Base-by-base conservation (phyloP, 495 filamentous ascomycete genomes). In the Trichoderma erinaceum region DNA sequence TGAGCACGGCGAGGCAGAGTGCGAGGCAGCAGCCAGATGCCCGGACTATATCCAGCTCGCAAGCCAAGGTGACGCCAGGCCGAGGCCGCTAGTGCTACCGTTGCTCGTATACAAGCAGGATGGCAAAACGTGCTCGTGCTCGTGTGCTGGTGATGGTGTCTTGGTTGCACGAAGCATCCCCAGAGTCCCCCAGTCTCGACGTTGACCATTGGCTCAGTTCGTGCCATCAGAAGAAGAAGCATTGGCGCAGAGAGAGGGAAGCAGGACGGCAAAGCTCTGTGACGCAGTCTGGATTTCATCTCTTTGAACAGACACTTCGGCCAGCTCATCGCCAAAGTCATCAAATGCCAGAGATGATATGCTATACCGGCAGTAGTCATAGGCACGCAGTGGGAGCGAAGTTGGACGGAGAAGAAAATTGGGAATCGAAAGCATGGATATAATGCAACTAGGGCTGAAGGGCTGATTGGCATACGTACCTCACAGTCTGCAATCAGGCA, bases 91-190 rank as follows among this genome's bases (percentile, higher is more conserved):
- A 21, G 10, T 23, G 21, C 48, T 52, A 10, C n/a, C 48, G 43
- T 23, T 52, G 48, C 48, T 23, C 18, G 48, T 52, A 21, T 21
- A 21, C 18, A 52, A 52, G 35, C 35, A n/a, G 46, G 46, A 18
- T 50, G 46, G 46, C 46, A 52, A 23, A 52, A 52, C 48, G 48
- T 52, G 48, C 48, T 52, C 48, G 48, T 52, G 48, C 48, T 25
- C 48, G 3, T 52, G 48, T 52, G n/a, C 48, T 21, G 48, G 10
- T 10, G 48, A 52, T 52, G n/a, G 48, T 52, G 48, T 52, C 48
- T 21, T 23, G 48, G 48, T 52, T 52, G 48, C 21, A 52, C 48
- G 48, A 52, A 21, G 48, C 18, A 52, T 18, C 48, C 48, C 21
- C n/a, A 52, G 21, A 10, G 48, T 23, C 48, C 1, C 18, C 44